These are phyloP conservation scores for Saturnispora kantuleensis DNA, from an alignment of 805 yeast genomes.

Conservation along the genomic window DNA sequence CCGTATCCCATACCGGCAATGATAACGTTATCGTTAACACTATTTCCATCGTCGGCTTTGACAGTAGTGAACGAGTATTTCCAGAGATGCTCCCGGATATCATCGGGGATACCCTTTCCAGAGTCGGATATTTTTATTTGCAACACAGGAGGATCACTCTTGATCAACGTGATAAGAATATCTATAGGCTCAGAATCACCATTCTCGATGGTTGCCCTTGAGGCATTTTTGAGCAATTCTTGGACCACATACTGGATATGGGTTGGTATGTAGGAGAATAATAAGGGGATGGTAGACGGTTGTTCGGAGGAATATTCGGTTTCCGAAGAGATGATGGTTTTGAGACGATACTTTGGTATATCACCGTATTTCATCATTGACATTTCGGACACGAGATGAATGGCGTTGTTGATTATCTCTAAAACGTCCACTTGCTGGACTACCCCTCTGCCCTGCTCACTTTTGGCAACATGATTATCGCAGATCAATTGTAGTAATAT, in stretches of 20 bases:
- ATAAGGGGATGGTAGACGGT: constrained; percentile 22
- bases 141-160: constrained; percentile 27
- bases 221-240: constrained; percentile 79
- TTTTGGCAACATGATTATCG: constrained; percentile 68
- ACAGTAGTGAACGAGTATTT: constrained; percentile 83
- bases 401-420: constrained; percentile 51
- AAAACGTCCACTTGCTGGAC: constrained; percentile 58
- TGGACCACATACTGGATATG: constrained; percentile 83
- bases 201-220: constrained; percentile 79
- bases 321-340: constrained; percentile 27
- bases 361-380: constrained; percentile 77
- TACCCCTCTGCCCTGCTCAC: constrained; percentile 42
- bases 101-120: constrained; percentile 81
- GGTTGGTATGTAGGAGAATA: constrained; percentile 72
- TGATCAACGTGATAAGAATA: constrained; percentile 34
- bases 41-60: constrained; percentile 30
- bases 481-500: constrained; percentile 81
- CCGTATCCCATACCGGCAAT: constrained; percentile 98
- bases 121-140: constrained; percentile 74
- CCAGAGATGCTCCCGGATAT: constrained; percentile 56
- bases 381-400: constrained; percentile 73
- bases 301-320: constrained; percentile 23
- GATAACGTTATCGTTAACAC: constrained; percentile 46
- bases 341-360: constrained; percentile 49
- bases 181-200: constrained; percentile 35